A percentile compares a stretch with the other conserved stretches of the same genome.
Conservation (phyloP, 208 protist species). For the Crithidia acanthocephali region DNA sequence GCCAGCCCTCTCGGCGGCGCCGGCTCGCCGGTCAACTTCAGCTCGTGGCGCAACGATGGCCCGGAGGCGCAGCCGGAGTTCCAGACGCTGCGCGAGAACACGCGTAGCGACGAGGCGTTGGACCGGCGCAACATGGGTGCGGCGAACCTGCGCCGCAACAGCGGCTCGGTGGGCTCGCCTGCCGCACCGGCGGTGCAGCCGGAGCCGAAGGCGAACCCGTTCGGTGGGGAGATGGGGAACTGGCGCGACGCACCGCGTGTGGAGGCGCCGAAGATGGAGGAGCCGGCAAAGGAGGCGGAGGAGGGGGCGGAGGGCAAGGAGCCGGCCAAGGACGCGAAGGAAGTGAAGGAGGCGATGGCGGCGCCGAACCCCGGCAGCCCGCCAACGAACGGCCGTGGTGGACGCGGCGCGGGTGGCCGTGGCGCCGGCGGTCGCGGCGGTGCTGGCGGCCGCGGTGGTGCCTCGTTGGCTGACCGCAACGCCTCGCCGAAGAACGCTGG, state of each 20-base stretch:
- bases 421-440: conserved; percentile 29
- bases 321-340: too few species aligned
- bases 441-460: conserved; percentile 24
- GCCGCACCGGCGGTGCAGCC: conserved; percentile 14
- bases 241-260: conserved; percentile 72
- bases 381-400: conserved; percentile 22
- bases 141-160: conserved; percentile 27
- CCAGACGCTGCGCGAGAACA: conserved; percentile 31
- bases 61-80: conserved; percentile 58
- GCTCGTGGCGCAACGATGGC: conserved; percentile 64
- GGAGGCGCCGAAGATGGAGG: conserved; percentile 40
- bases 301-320: conserved; percentile 10
- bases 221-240: conserved; percentile 44
- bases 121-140: conserved; percentile 34
- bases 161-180: conserved; percentile 16
- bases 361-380: conserved; percentile 14
- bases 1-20: conserved; percentile 31
- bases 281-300: conserved; percentile 12
- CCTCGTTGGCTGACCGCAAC: conserved; percentile 12
- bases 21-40: conserved; percentile 47
- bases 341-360: conserved; percentile 13
- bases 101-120: conserved; percentile 25
- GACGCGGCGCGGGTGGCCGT: conserved; percentile 25
- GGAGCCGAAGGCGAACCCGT: conserved; percentile 32
- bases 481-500: conserved; percentile 13